These are phyloP conservation scores for Boletus rubroflammeus DNA, from an alignment of 768 basidiomycete species.

Conservation along the genomic window DNA sequence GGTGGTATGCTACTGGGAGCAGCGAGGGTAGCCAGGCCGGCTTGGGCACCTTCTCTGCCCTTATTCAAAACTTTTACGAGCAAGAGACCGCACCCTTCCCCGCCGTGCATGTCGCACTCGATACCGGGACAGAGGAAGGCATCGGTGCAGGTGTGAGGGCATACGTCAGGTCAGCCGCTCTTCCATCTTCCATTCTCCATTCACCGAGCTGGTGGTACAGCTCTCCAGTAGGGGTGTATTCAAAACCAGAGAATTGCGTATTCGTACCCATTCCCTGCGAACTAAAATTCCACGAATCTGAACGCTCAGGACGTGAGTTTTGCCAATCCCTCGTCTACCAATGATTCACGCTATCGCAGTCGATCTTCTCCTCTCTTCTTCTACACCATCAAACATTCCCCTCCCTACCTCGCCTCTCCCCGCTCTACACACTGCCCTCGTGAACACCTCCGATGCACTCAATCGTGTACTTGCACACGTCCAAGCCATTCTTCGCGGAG, in stretches of 20 bases:
- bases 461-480: constrained; percentile 86
- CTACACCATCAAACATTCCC: constrained; percentile 34
- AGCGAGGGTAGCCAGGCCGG: constrained; percentile 31
- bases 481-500: constrained; percentile 72
- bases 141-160: constrained; percentile 76
- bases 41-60: constrained; percentile 90
- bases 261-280: constrained; percentile 91
- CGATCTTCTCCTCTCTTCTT: constrained; percentile 66
- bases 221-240: constrained; percentile 83
- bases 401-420: constrained; percentile 61
- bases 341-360: constrained; percentile 44
- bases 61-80: constrained; percentile 97
- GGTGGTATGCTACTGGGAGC: constrained; percentile 88
- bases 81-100: constrained; percentile 86
- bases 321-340: background rate
- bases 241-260: constrained; percentile 92
- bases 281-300: constrained; percentile 76
- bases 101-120: constrained; percentile 87
- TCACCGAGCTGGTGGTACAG: constrained; percentile 36
- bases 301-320: constrained; percentile 79
- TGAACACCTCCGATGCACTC: constrained; percentile 70
- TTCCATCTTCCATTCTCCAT: constrained; percentile 3
- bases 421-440: constrained; percentile 45
- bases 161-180: constrained; percentile 66
- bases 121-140: constrained; percentile 71